Evolutionary conservation across 441 rosid genomes (phyloP).

Genomic region (Jatropha podagrica): DNA sequence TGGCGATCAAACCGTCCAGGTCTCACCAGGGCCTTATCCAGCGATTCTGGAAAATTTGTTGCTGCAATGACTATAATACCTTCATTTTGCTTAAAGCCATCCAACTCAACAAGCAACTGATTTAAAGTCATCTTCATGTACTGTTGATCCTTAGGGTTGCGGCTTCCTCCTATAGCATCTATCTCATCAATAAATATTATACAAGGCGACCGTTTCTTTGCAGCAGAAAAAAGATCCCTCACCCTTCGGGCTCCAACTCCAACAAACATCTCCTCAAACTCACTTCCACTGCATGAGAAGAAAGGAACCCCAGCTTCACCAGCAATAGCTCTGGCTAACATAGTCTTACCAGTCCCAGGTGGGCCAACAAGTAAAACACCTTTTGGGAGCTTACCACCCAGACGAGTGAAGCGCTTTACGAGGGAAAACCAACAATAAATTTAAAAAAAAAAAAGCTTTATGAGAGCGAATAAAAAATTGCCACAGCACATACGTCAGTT

Average conservation of each 20-base stretch:
- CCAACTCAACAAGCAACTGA: constrained; percentile 90
- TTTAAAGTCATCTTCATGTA: constrained; percentile 97
- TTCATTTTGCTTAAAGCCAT: constrained; percentile 96
- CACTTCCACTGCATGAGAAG: constrained; percentile 98
- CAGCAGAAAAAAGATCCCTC: constrained; percentile 94
- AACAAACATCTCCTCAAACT: constrained; percentile 98
- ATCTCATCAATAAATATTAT: constrained; percentile 92
- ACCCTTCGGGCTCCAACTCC: constrained; percentile 99
- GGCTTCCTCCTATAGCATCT: constrained; percentile 96
- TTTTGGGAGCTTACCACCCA: constrained; percentile 98
- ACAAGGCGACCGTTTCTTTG: constrained; percentile 90
- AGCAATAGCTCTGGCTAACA: constrained; percentile 99
- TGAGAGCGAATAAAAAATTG: not conserved
- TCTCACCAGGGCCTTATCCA: constrained; percentile 93
- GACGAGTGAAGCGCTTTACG: constrained; percentile 84
- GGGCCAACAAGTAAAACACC: constrained; percentile 97
- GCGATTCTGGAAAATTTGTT: constrained; percentile 88
- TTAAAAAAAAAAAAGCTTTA: not conserved
- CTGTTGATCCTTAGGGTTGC: constrained; percentile 85
- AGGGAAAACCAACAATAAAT: constrained; percentile 17
- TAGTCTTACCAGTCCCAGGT: constrained; percentile 97
- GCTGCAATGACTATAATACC: constrained; percentile 96
- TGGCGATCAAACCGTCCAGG: constrained; percentile 98
- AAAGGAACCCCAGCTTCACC: constrained; percentile 99
- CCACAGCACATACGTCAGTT: not conserved